phyloP scores from a whole-genome alignment of 179 eudicot genomes.

The Nepenthes alata region DNA sequence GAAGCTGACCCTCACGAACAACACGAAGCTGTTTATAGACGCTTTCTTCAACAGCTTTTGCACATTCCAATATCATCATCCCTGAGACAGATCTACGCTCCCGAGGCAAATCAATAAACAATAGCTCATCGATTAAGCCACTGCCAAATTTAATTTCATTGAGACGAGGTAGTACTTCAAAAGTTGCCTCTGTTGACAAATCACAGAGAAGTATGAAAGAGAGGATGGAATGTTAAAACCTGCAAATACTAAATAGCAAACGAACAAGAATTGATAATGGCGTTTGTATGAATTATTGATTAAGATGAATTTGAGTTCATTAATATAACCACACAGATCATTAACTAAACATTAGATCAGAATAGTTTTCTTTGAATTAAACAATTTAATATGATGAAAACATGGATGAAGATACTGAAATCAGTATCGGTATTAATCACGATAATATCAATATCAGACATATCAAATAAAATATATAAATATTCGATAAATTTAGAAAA shows the following conservation, averaged over 20 bases:
- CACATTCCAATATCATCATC: conserved; percentile 76
- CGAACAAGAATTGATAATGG: background rate
- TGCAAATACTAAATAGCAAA: background rate
- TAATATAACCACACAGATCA: conserved; percentile 53
- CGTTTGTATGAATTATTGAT: no score
- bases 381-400: no score
- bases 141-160: conserved; percentile 84
- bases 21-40: conserved; percentile 95
- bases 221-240: background rate
- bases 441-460: no score
- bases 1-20: conserved; percentile 87
- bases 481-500: no score
- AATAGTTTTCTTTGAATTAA: conserved; percentile 62
- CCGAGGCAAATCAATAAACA: conserved; percentile 78
- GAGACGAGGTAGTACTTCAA: conserved; percentile 97
- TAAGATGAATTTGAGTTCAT: no score
- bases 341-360: conserved; percentile 73
- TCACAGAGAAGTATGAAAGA: conserved; percentile 2
- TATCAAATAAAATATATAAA: no score
- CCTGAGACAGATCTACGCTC: conserved; percentile 64
- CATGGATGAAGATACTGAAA: no score
- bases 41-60: conserved; percentile 85
- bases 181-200: conserved; percentile 69
- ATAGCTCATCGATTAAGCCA: conserved; percentile 81
- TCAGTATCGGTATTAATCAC: no score